phyloP scores from a whole-genome alignment of 2,329 filamentous ascomycete genomes.

The Trichophyton rubrum region DNA sequence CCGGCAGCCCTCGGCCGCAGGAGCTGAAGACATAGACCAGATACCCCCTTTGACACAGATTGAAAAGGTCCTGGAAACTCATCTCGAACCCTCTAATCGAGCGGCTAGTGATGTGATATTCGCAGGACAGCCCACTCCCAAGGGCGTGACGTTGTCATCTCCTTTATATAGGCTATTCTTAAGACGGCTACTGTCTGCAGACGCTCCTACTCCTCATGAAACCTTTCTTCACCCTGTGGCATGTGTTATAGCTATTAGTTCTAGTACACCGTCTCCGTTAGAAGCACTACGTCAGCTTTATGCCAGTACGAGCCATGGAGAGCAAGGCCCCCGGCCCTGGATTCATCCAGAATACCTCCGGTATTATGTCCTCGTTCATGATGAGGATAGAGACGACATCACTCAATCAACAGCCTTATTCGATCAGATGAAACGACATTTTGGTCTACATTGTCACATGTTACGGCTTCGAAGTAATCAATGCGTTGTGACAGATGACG shows the following conservation, averaged over 20 bases:
- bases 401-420: constrained; percentile 78
- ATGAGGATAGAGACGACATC: constrained; percentile 92
- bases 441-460: constrained; percentile 89
- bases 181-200: constrained; percentile 65
- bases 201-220: constrained; percentile 71
- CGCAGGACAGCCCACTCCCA: constrained; percentile 20
- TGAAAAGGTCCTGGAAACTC: constrained; percentile 67
- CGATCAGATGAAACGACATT: constrained; percentile 98
- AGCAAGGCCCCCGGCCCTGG: constrained; percentile 64
- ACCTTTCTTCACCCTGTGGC: constrained; percentile 92
- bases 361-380: constrained; percentile 93
- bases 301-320: constrained; percentile 66
- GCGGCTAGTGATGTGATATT: constrained; percentile 18
- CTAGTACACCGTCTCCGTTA: constrained; percentile 68
- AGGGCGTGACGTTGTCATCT: constrained; percentile 41
- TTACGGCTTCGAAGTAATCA: constrained; percentile 72
- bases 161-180: constrained; percentile 80
- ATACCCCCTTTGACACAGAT: constrained; percentile 43
- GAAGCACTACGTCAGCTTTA: constrained; percentile 79
- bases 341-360: constrained; percentile 83
- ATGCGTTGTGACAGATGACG: constrained; percentile 80
- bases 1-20: background rate
- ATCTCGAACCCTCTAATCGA: constrained; percentile 61
- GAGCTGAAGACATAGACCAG: constrained; percentile 18
- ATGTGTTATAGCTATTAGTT: constrained; percentile 89